A percentile compares a stretch with the other conserved stretches of the same genome.
Conservation (phyloP, 2,329 filamentous ascomycete genomes). For the Cyclaneusma minus region DNA sequence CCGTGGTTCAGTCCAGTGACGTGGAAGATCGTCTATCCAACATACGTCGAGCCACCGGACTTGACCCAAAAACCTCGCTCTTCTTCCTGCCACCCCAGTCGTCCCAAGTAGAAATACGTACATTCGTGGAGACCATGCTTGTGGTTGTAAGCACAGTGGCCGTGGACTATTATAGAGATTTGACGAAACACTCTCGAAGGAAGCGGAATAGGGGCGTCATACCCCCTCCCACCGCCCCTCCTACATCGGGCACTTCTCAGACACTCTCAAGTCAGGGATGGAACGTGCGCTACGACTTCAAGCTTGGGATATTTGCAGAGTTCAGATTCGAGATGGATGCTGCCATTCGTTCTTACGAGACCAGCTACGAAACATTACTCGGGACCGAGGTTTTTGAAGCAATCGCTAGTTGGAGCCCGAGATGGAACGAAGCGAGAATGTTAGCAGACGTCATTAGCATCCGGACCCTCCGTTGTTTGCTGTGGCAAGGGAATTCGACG, state of each 20-base stretch:
- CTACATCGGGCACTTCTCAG: constrained; percentile 71
- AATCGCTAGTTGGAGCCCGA: constrained; percentile 76
- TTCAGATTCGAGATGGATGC: constrained; percentile 87
- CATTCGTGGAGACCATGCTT: constrained; percentile 60
- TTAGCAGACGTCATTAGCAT: constrained; percentile 70
- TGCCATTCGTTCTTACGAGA: constrained; percentile 72
- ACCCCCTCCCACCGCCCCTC: constrained; percentile 68
- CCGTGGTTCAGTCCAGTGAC: constrained; percentile 36
- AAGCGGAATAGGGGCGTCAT: constrained; percentile 69
- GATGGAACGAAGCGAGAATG: constrained; percentile 87
- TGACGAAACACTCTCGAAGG: constrained; percentile 81
- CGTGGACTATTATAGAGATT: constrained; percentile 82
- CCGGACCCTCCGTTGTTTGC: constrained; percentile 64
- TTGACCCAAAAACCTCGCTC: constrained; percentile 66
- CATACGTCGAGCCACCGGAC: constrained; percentile 62
- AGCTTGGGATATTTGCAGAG: constrained; percentile 78
- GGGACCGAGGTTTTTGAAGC: constrained; percentile 73
- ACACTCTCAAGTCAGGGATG: constrained; percentile 74
- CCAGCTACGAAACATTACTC: constrained; percentile 72
- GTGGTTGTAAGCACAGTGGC: constrained; percentile 57
- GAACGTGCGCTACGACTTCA: constrained; percentile 92
- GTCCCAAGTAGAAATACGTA: constrained; percentile 53
- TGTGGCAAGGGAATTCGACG: constrained; percentile 69
- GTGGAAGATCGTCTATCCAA: constrained; percentile 63
- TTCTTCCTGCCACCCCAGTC: constrained; percentile 70